Evolutionary conservation across 2,329 filamentous ascomycete genomes (phyloP).

Genomic region (Arthrobotrys conoides): DNA sequence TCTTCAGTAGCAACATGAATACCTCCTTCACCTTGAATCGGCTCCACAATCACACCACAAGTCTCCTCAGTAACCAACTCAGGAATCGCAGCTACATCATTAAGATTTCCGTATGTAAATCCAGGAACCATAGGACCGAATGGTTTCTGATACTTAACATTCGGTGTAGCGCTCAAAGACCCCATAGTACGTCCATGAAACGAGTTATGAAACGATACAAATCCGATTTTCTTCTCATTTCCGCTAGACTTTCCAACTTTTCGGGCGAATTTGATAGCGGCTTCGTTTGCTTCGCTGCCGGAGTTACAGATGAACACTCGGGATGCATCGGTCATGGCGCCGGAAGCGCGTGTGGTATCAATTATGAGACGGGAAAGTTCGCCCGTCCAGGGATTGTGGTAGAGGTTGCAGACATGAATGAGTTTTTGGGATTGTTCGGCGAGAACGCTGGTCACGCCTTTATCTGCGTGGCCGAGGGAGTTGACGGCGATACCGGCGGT

Average conservation of each 20-base stretch:
- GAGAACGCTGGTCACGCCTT: conserved; percentile 80
- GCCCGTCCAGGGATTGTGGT: conserved; percentile 96
- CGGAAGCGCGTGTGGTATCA: conserved; percentile 82
- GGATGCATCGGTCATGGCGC: conserved; percentile 83
- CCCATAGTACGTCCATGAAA: conserved; percentile 99
- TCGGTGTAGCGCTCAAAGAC: conserved; percentile 92
- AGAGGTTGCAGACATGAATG: conserved; percentile 93
- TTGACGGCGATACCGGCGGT: conserved; percentile 97
- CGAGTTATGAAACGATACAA: conserved; percentile 90
- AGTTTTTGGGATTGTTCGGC: conserved; percentile 84
- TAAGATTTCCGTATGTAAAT: conserved; percentile 87
- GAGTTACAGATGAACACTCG: conserved; percentile 96
- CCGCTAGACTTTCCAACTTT: conserved; percentile 81
- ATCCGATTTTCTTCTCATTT: conserved; percentile 79
- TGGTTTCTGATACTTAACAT: conserved; percentile 96
- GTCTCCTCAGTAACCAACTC: conserved; percentile 85
- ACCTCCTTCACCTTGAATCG: conserved; percentile 96
- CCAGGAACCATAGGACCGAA: conserved; percentile 97
- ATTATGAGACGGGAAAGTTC: conserved; percentile 87
- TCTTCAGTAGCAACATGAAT: conserved; percentile 85
- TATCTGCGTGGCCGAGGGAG: conserved; percentile 89
- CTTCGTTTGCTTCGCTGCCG: conserved; percentile 96
- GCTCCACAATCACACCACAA: conserved; percentile 95
- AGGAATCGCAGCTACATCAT: conserved; percentile 80
- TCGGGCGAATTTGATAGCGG: conserved; percentile 94